Base-by-base conservation (phyloP, 2,329 filamentous ascomycete genomes). In the Cryphonectria japonica region DNA sequence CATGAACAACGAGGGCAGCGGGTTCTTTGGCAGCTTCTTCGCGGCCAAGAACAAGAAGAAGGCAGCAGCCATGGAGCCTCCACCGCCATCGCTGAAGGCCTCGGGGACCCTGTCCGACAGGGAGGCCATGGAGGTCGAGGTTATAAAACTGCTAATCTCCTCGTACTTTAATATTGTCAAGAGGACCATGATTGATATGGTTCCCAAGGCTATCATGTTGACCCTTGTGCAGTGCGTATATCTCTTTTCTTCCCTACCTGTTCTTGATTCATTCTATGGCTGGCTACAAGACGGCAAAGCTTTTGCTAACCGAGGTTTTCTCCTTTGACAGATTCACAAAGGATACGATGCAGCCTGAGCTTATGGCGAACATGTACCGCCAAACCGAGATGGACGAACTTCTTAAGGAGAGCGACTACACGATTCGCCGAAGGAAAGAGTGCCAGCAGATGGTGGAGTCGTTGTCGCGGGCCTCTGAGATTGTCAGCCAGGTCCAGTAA, bases 1-100 rank as follows among this genome's bases (percentile, higher is more conserved):
- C 61, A 63, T 74, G 26, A 82, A 84, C 50, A 83, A 82, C 39
- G 82, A 81, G 73, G 81, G 81, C 68, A 93, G 93, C 79, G 94
- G 95, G 52, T 99, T 99, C 88, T 99, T 99, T 77, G 96, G 96
- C 76, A 97, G 93, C 78, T 99, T 99, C 88, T 99, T 98, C 80
- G 94, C 96, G 14, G 95, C 93, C 79, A 99, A 98, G 89, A 99
- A 98, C 85, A 99, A 98, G 91, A 99, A 99, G 89, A 98, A 98
- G 91, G 97, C 97, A 84, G 96, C 96, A n/a, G 95, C 95, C 64
- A 99, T 99, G 96, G 96, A 99, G 81, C 87, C 96, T 19, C 96
- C 96, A 54, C 96, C 96, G 73, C 89, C 96, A 41, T 95, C 90
- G 59, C 89, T 99, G 71, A 99, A 98, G 85, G 96, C 96, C 46